A percentile compares a stretch with the other conserved stretches of the same genome.
These are phyloP conservation scores for Phlyctochytrium arcticum DNA, from an alignment of 192 early-diverging fungal species.

Conservation along the genomic window DNA sequence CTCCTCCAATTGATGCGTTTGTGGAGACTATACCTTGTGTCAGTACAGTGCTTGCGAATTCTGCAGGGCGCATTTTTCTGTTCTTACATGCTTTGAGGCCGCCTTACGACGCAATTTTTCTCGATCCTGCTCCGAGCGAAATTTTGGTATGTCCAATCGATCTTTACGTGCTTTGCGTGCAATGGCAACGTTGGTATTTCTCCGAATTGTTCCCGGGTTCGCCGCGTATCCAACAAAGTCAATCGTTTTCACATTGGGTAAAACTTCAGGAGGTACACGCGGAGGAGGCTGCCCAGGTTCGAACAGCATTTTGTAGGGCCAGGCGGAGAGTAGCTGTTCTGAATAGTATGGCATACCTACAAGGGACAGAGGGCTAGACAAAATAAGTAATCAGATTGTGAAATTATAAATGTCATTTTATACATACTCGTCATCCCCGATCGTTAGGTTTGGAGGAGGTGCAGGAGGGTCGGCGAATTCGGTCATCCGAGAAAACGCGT, in stretches of 20 bases:
- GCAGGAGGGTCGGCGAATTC: conserved; percentile 48
- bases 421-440: conserved; percentile 57
- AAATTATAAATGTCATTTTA: conserved; percentile 23
- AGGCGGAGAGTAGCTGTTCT: conserved; percentile 73
- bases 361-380: conserved; percentile 67
- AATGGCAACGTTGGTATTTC: conserved; percentile 60
- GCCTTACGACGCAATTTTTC: conserved; percentile 54
- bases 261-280: conserved; percentile 69
- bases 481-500: conserved; percentile 55
- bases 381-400: background rate
- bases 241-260: conserved; percentile 78
- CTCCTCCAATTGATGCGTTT: background rate
- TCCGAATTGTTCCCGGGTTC: conserved; percentile 67
- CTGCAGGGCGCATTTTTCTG: background rate
- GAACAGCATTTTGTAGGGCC: conserved; percentile 62
- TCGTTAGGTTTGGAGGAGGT: conserved; percentile 34
- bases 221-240: conserved; percentile 94
- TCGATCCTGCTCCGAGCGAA: conserved; percentile 74
- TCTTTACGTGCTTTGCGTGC: conserved; percentile 37
- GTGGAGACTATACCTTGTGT: background rate
- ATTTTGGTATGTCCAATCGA: conserved; percentile 64
- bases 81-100: background rate
- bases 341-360: conserved; percentile 78
- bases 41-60: background rate
- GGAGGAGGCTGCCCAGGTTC: conserved; percentile 71